Conservation (phyloP, 768 basidiomycete genomes). For the Leucocoprinus sp. region DNA sequence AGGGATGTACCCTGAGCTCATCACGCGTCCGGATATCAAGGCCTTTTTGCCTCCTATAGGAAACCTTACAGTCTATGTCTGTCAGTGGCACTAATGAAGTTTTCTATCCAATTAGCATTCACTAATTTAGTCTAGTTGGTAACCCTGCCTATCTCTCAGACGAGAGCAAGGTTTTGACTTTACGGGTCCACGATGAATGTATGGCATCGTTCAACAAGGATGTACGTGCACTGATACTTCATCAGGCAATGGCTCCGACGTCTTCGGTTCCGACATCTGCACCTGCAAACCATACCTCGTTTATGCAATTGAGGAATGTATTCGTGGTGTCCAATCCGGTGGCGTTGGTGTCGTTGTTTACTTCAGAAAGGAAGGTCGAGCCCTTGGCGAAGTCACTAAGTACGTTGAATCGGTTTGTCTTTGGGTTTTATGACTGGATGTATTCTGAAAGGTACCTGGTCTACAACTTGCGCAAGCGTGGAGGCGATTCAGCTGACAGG, state of each 20-base stretch:
- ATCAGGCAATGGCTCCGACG: constrained; percentile 86
- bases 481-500: constrained; percentile 84
- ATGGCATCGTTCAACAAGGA: constrained; percentile 17
- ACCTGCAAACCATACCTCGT: constrained; percentile 91
- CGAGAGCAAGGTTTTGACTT: constrained; percentile 68
- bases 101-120: background rate
- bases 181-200: constrained; percentile 95
- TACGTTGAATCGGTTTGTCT: constrained; percentile 23
- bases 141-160: constrained; percentile 73
- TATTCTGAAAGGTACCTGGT: constrained; percentile 62
- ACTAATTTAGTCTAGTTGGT: constrained; percentile 46
- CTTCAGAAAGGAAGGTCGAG: constrained; percentile 91
- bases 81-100: constrained; percentile 27
- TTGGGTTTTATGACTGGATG: background rate
- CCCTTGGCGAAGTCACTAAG: constrained; percentile 91
- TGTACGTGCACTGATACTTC: background rate
- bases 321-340: constrained; percentile 55
- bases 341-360: constrained; percentile 93
- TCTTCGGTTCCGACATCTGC: constrained; percentile 90
- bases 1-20: constrained; percentile 92
- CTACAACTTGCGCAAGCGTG: constrained; percentile 93
- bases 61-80: constrained; percentile 85
- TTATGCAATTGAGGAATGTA: constrained; percentile 91
- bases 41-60: constrained; percentile 95
- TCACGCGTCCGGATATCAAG: constrained; percentile 93